Conservation (phyloP, 495 filamentous ascomycete species). For the Jackrogersella minutella region DNA sequence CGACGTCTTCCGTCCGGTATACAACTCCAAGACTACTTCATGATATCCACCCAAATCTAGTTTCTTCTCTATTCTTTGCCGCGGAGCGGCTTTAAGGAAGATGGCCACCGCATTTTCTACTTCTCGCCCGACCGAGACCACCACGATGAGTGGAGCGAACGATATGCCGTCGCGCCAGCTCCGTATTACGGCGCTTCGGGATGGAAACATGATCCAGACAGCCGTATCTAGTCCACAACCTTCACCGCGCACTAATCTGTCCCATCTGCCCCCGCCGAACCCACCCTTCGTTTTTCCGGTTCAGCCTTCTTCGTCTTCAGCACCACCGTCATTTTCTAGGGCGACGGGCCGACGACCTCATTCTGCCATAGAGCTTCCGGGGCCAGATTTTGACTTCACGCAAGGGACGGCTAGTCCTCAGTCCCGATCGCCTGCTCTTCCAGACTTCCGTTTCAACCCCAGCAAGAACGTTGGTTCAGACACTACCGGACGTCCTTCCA, state of each 20-base stretch:
- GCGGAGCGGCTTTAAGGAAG: constrained; percentile 56
- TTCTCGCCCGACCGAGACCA: constrained; percentile 47
- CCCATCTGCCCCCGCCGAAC: constrained; percentile 67
- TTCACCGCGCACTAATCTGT: constrained; percentile 53
- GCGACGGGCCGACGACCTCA: constrained; percentile 55
- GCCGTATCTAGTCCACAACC: constrained; percentile 37
- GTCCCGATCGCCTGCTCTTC: constrained; percentile 58
- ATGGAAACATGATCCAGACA: constrained; percentile 30
- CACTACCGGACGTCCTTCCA: constrained; percentile 19
- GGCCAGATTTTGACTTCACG: constrained; percentile 23
- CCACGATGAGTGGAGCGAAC: constrained; percentile 41
- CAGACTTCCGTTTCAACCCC: constrained; percentile 73
- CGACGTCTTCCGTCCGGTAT: constrained; percentile 15
- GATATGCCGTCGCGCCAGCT: constrained; percentile 39
- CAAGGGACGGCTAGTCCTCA: constrained; percentile 31
- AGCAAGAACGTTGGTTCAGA: constrained; percentile 48
- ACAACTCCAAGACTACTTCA: constrained; percentile 43
- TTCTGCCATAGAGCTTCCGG: constrained; percentile 54
- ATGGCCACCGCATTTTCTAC: constrained; percentile 55
- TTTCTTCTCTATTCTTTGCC: constrained; percentile 54
- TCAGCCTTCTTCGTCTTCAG: constrained; percentile 54
- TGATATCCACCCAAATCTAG: constrained; percentile 49
- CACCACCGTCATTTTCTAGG: constrained; percentile 56
- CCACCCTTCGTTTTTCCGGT: constrained; percentile 77
- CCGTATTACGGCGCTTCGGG: constrained; percentile 24